Evolutionary conservation across 176 grass and related monocot genomes (phyloP).

Genomic region (Eleusine coracana): DNA sequence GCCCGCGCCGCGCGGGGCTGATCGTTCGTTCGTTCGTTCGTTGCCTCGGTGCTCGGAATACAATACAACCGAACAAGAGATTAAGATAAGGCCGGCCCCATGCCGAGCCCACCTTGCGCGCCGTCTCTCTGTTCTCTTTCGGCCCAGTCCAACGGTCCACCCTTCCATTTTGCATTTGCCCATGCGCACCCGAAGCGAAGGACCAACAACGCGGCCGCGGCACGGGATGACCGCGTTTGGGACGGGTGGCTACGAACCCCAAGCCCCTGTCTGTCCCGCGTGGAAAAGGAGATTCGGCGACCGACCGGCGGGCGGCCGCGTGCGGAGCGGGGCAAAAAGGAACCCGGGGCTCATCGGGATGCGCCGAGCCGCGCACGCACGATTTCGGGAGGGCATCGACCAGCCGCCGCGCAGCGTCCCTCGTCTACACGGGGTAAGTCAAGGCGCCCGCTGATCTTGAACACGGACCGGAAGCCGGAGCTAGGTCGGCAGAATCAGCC

Average conservation of each 20-base stretch:
- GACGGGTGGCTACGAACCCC: background rate
- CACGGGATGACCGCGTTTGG: too few species aligned
- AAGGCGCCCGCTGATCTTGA: conserved; percentile 9
- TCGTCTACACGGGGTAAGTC: conserved; percentile 30
- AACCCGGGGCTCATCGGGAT: conserved; percentile 28
- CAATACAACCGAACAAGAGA: background rate
- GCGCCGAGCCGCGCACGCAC: conserved; percentile 18
- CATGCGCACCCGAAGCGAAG: background rate
- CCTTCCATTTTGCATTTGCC: background rate
- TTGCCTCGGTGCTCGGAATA: background rate
- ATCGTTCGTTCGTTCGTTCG: too few species aligned
- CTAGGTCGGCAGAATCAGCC: background rate
- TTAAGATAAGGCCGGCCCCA: conserved; percentile 25
- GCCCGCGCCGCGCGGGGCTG: too few species aligned
- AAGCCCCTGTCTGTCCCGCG: background rate
- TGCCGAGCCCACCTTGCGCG: conserved; percentile 6
- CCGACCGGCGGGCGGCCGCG: conserved; percentile 5
- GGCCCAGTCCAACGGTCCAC: conserved; percentile 21
- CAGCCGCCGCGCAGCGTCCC: conserved; percentile 24
- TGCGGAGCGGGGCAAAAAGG: conserved; percentile 3
- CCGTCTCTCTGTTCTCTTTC: background rate
- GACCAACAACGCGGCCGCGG: too few species aligned
- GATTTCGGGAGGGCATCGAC: conserved; percentile 1
- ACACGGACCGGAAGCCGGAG: background rate
- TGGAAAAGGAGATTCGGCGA: conserved; percentile 22